Percentiles rank a stretch among this genome's conserved stretches.
phyloP scores from a whole-genome alignment of 768 basidiomycete species.

The Myochromella boudieri region DNA sequence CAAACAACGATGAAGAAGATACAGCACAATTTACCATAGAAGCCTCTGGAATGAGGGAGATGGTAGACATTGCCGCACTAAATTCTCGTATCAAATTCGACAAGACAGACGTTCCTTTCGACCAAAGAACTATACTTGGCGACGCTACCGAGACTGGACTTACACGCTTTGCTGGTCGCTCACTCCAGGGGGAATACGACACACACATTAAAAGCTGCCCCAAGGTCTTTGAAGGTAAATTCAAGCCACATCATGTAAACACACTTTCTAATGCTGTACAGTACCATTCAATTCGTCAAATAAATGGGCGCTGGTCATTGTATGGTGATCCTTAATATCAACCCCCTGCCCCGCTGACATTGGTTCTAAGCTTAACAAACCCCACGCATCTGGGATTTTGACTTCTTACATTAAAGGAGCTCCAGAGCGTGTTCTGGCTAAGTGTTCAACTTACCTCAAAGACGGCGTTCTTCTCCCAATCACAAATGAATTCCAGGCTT shows the following conservation, averaged over 20 bases:
- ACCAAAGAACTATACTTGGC: constrained; percentile 60
- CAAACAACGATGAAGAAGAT: constrained; percentile 64
- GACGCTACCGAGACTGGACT: constrained; percentile 80
- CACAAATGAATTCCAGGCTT: constrained; percentile 50
- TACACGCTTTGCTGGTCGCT: constrained; percentile 62
- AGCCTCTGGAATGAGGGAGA: constrained; percentile 61
- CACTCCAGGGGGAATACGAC: constrained; percentile 52
- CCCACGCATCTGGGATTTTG: constrained; percentile 46
- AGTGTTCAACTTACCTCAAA: constrained; percentile 60
- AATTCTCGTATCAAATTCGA: constrained; percentile 75
- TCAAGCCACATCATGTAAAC: background rate
- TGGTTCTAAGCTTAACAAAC: constrained; percentile 49
- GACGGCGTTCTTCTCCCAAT: constrained; percentile 48
- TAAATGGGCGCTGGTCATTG: constrained; percentile 73
- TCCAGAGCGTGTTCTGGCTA: constrained; percentile 65
- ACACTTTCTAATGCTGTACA: constrained; percentile 8
- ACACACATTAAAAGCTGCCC: constrained; percentile 45
- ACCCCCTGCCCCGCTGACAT: background rate
- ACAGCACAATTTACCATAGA: constrained; percentile 49
- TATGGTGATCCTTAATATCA: constrained; percentile 28
- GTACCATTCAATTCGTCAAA: constrained; percentile 75
- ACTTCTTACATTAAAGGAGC: constrained; percentile 68
- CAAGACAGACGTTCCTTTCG: constrained; percentile 59
- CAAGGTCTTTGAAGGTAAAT: constrained; percentile 60
- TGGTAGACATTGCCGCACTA: constrained; percentile 62